Base-by-base conservation (phyloP, 768 basidiomycete species). In the Hericium coralloides region DNA sequence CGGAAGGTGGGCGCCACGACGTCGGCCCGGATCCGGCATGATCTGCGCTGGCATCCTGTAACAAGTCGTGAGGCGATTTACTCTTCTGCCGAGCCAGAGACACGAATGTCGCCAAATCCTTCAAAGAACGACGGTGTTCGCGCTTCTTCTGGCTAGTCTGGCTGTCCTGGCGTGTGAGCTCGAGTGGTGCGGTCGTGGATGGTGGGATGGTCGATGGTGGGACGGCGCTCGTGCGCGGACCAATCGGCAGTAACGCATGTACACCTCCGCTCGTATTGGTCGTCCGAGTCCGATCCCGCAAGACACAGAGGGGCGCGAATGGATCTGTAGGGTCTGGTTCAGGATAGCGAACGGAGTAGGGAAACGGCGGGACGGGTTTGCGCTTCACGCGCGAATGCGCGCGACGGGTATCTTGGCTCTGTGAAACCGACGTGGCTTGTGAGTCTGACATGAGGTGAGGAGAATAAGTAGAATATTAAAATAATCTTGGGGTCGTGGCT, bases 311-410 rank as follows among this genome's bases (percentile, higher is more conserved):
- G 0, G 87, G 80, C 5, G 82, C 85, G 60, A 87, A 87, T 1
- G 87, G 87, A 66, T 89, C 85, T 17, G 64, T 65, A 20, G 84
- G 85, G 69, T 89, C 87, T 31, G 85, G 84, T 2, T 73, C 68
- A 4, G 87, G 87, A 66, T 87, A 89, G 41, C 80, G 74, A 54
- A 74, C 65, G 10, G 78, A 74, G 62, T 76, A 67, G 52, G 78
- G 77, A 55, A 82, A 72, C 49, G 70, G 65, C 6, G 84, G 84
- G 3, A 81, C 72, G 5, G 81, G 83, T 64, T 85, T 85, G 55
- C 85, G 80, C 64, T 70, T 78, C 62, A 81, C 67, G 38, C 31
- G 31, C 31, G 31, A 31, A 31, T 31, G 26, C 26, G 26, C 4
- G 26, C 57, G 59, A 23, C 22, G 56, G 47, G 55, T 50, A 36